Conservation (phyloP, 2,329 filamentous ascomycete species). For the Aspergillus cejpii region DNA sequence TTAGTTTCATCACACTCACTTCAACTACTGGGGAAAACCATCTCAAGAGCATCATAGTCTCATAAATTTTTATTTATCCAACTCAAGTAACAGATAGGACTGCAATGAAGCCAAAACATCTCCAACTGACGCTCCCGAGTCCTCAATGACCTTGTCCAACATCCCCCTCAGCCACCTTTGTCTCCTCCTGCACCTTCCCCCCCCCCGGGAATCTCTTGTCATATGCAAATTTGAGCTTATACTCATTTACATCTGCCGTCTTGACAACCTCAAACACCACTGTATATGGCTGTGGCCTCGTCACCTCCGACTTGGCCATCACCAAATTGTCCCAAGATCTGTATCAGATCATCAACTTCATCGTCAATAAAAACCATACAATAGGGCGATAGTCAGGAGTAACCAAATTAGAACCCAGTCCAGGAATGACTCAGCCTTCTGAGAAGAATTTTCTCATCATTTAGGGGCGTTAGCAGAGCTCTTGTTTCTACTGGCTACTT, state of each 20-base stretch:
- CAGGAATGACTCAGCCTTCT: no score
- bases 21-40: no score
- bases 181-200: neutral
- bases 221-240: neutral
- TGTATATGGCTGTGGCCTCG: neutral
- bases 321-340: no score
- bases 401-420: no score
- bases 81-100: neutral
- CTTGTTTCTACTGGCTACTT: no score
- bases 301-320: neutral
- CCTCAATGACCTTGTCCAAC: neutral
- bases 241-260: neutral
- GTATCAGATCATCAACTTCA: no score
- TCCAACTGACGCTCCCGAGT: neutral
- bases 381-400: no score
- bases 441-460: no score
- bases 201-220: neutral
- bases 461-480: no score
- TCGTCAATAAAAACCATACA: no score
- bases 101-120: neutral
- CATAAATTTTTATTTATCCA: neutral
- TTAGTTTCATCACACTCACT: no score
- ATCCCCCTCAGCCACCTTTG: neutral
- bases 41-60: neutral
- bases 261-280: neutral